Base-by-base conservation (phyloP, 768 basidiomycete species). In the Solioccasus polychromus region DNA sequence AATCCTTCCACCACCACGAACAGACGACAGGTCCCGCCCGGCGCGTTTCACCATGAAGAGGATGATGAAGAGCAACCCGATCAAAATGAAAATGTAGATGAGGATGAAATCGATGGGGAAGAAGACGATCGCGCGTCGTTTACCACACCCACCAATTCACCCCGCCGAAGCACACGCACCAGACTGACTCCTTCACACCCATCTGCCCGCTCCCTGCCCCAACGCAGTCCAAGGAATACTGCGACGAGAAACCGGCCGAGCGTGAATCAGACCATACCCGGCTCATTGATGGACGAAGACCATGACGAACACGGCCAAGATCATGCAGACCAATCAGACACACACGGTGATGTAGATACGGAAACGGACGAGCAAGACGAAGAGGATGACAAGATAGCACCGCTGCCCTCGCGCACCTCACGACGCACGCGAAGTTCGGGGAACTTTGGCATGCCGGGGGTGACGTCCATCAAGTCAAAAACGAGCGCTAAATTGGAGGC, bases 41-140 rank as follows among this genome's bases (percentile, higher is more conserved):
- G 75, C 0, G 75, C 75, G 26, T 79, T 79, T 51, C 59, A 62
- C 8, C 59, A 59, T 2, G 72, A 72, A 2, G 74, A 73, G 9
- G 75, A 66, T 3, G 54, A 49, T 1, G 63, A 63, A 1, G 49
- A 42, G 12, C 25, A 6, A 35, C 36, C 25, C 18, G 61, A 46
- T 28, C 20, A 37, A 12, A 61, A 71, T 3, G 64, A 44, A 32
- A 30, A 47, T 8, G 50, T 47, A 6, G 25, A 31, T 14, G 38
- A 52, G 19, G 24, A 68, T 7, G 71, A 70, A 31, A 5, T 12
- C 11, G 30, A 31, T 31, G 5, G 14, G 14, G 14, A 47, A 23
- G 39, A 48, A 8, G 50, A 53, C 22, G 43, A 53, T 14, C 44
- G 12, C 20, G 35, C 19, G 23, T 35, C 18, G 7, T 40, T 11